Evolutionary conservation across 1,139 yeast genomes (phyloP), one percentile per base, ranked within the genome.

Genomic region (Suhomyces chickasaworum): DNA sequence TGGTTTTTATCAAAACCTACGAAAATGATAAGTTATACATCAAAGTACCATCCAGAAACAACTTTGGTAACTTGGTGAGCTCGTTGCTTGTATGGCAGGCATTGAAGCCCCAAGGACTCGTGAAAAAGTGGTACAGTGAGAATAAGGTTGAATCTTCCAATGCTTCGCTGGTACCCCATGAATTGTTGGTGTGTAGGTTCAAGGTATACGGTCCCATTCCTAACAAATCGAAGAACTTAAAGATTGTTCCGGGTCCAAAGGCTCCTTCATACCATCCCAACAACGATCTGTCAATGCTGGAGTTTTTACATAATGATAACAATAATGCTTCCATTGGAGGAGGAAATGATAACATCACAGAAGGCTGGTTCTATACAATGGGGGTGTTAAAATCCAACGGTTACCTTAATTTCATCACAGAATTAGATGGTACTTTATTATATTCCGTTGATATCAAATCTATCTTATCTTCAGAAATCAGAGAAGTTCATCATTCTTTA

Each of bases 321-420:
- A 32, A 37, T 27, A 36, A 40, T 25, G 27, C 35, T 6, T 25
- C 40, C 22, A 41, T 35, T 4, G 43, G 45, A 12, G 10, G 33
- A n/a, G 37, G 39, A 15, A 48, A 41, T 29, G 47, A 63, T 27
- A 59, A 64, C 35, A 51, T 66, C 1, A 67, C 68, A 20, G 86
- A 82, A 53, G 82, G 82, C 2, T 89, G 96, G 96, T 85, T 84
- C 57, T 78, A 76, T 43, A 83, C 89, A 1, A 83, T 84, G 80
- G 95, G 93, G 1, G 84, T 83, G 9, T 63, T 89, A 42, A 81
- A 80, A 54, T 78, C 85, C 3, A 74, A 81, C 55, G 97, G 97
- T 5, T 60, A 72, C 7, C 69, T 89, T 46, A 82, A 85, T 55
- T 63, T 89, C 37, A 67, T 85, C 31, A 69, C 81, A 33, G 90